Base-by-base conservation (phyloP, 176 grass and related monocot genomes). In the Olyra latifolia region DNA sequence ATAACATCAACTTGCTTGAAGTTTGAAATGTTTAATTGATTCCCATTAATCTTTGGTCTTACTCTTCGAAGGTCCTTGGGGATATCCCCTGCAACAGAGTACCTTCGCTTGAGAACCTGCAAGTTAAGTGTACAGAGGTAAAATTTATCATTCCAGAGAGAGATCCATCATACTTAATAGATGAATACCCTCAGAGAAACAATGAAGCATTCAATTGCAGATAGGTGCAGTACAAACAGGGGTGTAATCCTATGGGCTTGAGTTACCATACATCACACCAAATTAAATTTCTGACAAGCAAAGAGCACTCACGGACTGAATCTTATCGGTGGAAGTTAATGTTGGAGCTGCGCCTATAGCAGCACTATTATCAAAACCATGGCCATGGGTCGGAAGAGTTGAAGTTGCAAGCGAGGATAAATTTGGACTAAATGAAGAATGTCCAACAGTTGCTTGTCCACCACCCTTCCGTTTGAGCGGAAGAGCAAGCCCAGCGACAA, bases 1-100 rank as follows among this genome's bases (percentile, higher is more conserved):
- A 89, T 79, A 66, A 86, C 71, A 61, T 91, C 69, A 61, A 88
- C n/a, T 77, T 94, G 54, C 69, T 91, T 86, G 46, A 94, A 83
- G 62, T 86, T 93, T 23, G 82, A 72, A 59, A 86, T 66, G 59
- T 88, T 73, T 25, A 88, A 77, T 42, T 57, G 42, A 81, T 61
- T 79, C 83, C 24, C 91, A 76, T 69, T 88, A 17, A 83, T 46
- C 75, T 67, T 91, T 66, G 86, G 79, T 41, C 83, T 91, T 23
- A 93, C 72, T 88, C 88, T 90, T 69, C 86, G 80, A 66, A 80
- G 40, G 43, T 81, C 83, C 7, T 61, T 88, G 28, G 47, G 80
- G 6, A 46, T 83, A 70, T 83, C 73, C 10, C n/a, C 63, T 35
- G 63, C 66, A n/a, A 38, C 46, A 88, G 85, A 83, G 53, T 74